Percentiles rank a stretch among this genome's conserved stretches.
phyloP scores from a whole-genome alignment of 2,329 filamentous ascomycete genomes.

The Mollisia scopiformis region DNA sequence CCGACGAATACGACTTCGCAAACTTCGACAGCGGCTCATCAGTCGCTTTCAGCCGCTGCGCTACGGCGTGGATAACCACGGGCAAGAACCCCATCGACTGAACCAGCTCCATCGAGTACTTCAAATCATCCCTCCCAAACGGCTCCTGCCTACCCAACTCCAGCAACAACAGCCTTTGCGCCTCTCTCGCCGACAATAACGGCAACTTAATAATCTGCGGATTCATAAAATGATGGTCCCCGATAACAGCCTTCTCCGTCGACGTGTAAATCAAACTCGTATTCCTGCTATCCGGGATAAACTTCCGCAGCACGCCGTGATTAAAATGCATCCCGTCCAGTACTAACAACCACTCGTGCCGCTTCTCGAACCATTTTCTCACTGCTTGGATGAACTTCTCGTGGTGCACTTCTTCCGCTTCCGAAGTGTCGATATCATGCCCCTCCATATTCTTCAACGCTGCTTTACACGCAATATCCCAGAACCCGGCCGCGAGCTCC shows the following conservation, averaged over 20 bases:
- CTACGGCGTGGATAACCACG: slow-evolving; percentile 69
- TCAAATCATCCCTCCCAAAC: slow-evolving; percentile 52
- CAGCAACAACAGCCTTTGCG: slow-evolving; percentile 61
- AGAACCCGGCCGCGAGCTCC: slow-evolving; percentile 64
- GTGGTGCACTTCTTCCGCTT: too few species aligned
- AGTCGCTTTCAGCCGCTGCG: slow-evolving; percentile 62
- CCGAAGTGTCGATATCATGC: slow-evolving; percentile 32
- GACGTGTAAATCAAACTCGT: slow-evolving; percentile 72
- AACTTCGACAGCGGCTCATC: slow-evolving; percentile 65
- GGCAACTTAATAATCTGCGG: slow-evolving; percentile 59
- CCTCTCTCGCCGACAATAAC: slow-evolving; percentile 57
- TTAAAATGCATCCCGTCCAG: slow-evolving; percentile 69
- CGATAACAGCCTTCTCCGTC: slow-evolving; percentile 58
- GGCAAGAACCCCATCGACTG: slow-evolving; percentile 66
- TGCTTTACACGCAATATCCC: slow-evolving; percentile 65
- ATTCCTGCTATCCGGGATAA: slow-evolving; percentile 65
- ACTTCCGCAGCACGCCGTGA: slow-evolving; percentile 56
- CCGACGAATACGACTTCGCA: slow-evolving; percentile 57
- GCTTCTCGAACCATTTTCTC: slow-evolving; percentile 61
- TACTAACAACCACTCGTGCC: slow-evolving; percentile 67
- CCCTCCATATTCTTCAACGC: slow-evolving; percentile 43
- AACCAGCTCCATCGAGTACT: slow-evolving; percentile 63
- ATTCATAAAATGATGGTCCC: slow-evolving; percentile 61
- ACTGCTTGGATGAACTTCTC: slow-evolving; percentile 58
- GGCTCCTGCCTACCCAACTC: slow-evolving; percentile 63